phyloP scores from a whole-genome alignment of 2,329 filamentous ascomycete species.

The Alternaria triticimaculans region DNA sequence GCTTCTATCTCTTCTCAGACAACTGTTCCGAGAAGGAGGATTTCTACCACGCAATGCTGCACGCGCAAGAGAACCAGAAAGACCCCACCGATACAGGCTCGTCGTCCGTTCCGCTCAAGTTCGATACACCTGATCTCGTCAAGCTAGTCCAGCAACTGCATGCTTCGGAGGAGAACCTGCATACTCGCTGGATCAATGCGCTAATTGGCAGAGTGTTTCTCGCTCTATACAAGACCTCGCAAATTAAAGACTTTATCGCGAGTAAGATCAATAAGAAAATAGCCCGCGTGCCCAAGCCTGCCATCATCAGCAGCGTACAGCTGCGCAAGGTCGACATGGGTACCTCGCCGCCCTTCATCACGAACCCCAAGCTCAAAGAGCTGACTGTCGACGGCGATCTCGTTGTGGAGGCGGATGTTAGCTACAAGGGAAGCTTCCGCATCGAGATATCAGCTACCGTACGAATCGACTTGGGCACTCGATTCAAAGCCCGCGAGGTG shows the following conservation, averaged over 20 bases:
- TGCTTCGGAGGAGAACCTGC: slow-evolving; percentile 86
- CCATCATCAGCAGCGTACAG: slow-evolving; percentile 84
- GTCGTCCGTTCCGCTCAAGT: slow-evolving; percentile 74
- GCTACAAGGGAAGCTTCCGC: slow-evolving; percentile 87
- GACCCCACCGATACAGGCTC: slow-evolving; percentile 56
- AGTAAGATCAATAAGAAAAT: slow-evolving; percentile 97
- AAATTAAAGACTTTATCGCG: slow-evolving; percentile 79
- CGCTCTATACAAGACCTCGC: slow-evolving; percentile 81
- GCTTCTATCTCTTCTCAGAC: slow-evolving; percentile 93
- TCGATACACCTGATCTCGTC: slow-evolving; percentile 86
- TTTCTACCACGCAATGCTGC: slow-evolving; percentile 92
- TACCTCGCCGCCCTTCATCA: slow-evolving; percentile 84
- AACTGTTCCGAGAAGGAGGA: slow-evolving; percentile 97
- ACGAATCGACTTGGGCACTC: slow-evolving; percentile 84
- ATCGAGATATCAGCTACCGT: slow-evolving; percentile 92
- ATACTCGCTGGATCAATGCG: slow-evolving; percentile 93
- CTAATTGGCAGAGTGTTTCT: slow-evolving; percentile 88
- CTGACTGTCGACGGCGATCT: slow-evolving; percentile 91
- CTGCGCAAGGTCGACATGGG: slow-evolving; percentile 86
- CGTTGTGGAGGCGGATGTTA: slow-evolving; percentile 83
- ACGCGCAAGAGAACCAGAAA: slow-evolving; percentile 77
- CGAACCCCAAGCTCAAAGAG: slow-evolving; percentile 85
- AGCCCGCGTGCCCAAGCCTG: slow-evolving; percentile 86
- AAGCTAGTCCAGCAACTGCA: slow-evolving; percentile 88
- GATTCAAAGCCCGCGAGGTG: slow-evolving; percentile 90